Evolutionary conservation across 345 rosid genomes (phyloP), one percentile per base, ranked within the genome.

Genomic region (Melaleuca alternifolia): DNA sequence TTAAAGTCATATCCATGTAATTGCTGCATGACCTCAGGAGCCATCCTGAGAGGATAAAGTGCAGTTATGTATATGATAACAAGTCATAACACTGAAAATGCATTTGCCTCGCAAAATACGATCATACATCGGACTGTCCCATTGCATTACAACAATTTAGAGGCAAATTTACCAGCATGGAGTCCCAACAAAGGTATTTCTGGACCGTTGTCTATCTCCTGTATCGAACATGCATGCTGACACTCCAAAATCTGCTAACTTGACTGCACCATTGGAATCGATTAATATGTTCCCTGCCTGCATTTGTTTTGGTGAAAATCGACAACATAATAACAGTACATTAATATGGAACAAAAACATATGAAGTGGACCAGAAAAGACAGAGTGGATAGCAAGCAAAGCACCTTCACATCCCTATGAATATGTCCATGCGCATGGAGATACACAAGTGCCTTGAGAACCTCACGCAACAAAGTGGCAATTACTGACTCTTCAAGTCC

Each of bases 1-100:
- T 94, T 97, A 87, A 97, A 97, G 92, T 97, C 99, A 93, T 97
- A 97, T 88, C 99, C 99, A 86, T 97, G 99, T 90, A 96, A 87
- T 88, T 97, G 99, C 89, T 97, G 99, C 99, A 97, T 97, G 79
- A 97, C 99, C 93, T 96, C 99, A 88, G 99, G 99, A 89, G 99
- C 99, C 99, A 97, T 96, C 99, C 99, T 97, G 89, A 83, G 87
- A 90, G 83, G 77, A 65, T 33, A 65, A 20, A 65, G 41, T 21
- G 79, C 46, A 33, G 79, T 65, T 33, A 33, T 33, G 79, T 33
- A 65, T 33, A 16, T 65, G 79, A 65, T 28, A 62, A 65, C 33
- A 33, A 65, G 33, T 65, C 46, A 33, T 33, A 65, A 46, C 33
- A 33, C 46, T 65, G 46, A 65, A 33, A 65, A 65, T 33, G 79